Percentiles rank a stretch among this genome's conserved stretches.
Conservation (phyloP, 768 basidiomycete species). For the Lactarius psammicola region DNA sequence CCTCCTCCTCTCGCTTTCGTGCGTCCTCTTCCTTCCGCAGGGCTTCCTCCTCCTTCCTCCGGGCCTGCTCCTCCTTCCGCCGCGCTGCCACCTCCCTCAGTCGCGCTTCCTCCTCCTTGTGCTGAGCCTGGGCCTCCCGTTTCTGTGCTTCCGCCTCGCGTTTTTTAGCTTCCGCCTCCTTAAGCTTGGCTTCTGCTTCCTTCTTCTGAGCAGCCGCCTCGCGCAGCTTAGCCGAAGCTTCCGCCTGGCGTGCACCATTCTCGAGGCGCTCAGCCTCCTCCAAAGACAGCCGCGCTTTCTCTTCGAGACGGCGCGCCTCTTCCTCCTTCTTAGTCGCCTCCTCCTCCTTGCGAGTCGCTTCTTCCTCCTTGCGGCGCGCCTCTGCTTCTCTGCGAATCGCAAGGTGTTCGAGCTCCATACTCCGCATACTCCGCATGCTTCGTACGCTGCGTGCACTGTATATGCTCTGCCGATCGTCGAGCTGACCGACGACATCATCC, state of each 20-base stretch:
- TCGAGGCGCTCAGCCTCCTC: constrained; percentile 29
- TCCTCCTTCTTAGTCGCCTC: constrained; percentile 30
- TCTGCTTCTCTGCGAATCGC: constrained; percentile 26
- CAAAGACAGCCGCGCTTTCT: constrained; percentile 28
- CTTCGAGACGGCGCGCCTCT: constrained; percentile 30
- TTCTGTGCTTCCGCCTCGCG: constrained; percentile 38
- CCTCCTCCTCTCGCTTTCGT: constrained; percentile 34
- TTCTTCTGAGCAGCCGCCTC: constrained; percentile 26
- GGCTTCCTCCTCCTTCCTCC: constrained; percentile 36
- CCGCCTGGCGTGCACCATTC: constrained; percentile 30
- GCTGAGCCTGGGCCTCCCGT: constrained; percentile 37
- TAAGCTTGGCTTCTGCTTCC: constrained; percentile 29
- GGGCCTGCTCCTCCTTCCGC: constrained; percentile 33
- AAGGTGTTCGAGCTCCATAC: constrained; percentile 29
- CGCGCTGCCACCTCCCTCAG: constrained; percentile 37
- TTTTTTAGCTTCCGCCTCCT: constrained; percentile 34
- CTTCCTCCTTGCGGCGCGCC: constrained; percentile 30
- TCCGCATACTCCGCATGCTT: constrained; percentile 24
- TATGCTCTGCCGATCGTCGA: constrained; percentile 25
- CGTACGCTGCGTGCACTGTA: constrained; percentile 18
- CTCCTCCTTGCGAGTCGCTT: constrained; percentile 36
- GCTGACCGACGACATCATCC: constrained; percentile 23
- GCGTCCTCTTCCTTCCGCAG: constrained; percentile 35
- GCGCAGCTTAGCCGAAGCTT: constrained; percentile 30
- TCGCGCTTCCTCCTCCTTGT: constrained; percentile 35